Evolutionary conservation across 225 moss, liverwort and hornwort genomes (phyloP), one percentile per base, ranked within the genome.

Genomic region (Physcomitrium patens): DNA sequence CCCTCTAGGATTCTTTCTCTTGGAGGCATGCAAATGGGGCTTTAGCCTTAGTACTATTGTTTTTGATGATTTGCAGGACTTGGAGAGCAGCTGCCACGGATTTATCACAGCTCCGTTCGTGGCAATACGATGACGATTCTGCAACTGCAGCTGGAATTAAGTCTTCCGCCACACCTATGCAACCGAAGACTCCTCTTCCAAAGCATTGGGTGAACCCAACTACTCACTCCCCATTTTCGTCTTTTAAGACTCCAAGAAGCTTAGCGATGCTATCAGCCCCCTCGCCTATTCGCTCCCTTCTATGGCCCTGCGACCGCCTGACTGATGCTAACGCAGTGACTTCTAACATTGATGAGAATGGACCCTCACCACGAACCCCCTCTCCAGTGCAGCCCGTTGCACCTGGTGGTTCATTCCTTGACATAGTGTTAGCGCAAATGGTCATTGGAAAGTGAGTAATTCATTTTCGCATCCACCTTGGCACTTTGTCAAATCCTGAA

Each of bases 191-290:
- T 37, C 87, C 93, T 19, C 89, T 87, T 54, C 91, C 93, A 1
- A 93, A 91, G 85, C 93, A 91, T 52, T 93, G 93, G 93, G 91
- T 93, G 73, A 91, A 93, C 77, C 91, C 93, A 22, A 79, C 89
- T n/a, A 85, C 88, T 49, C 90, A 90, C 78, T 93, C 92, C 27
- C 92, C 92, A 48, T 83, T 93, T 76, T 88, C 90, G 14, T 79
- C 84, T 31, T 93, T 93, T 80, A 90, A 93, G 75, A 93, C 90
- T 57, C 92, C 92, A n/a, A 89, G 67, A 65, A 93, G 92, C 62
- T 83, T 92, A 66, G 80, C 81, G 60, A 75, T 77, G 76, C 73
- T 86, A 14, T 75, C 83, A 46, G 85, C 89, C 28, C 90, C 86
- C 59, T 89, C 84, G 51, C 84, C 81, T 28, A 84, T 83, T 54